Conservation (phyloP, 495 filamentous ascomycete species). For the Daldinia decipiens region DNA sequence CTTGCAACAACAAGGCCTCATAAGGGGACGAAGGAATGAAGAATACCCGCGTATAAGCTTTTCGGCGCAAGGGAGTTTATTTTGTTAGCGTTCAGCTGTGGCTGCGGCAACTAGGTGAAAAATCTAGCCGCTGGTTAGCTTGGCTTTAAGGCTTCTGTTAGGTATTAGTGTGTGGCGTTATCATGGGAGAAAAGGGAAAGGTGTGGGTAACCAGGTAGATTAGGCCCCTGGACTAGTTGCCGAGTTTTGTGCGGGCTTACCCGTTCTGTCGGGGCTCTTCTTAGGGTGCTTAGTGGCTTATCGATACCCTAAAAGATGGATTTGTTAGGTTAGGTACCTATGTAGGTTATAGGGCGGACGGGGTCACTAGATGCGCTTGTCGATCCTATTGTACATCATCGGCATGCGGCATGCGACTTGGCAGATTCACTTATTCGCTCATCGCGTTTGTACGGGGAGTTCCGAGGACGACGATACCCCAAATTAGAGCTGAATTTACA, state of each 20-base stretch:
- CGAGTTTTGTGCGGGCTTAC: slow-evolving; percentile 30
- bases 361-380: not conserved
- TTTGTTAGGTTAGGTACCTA: not conserved
- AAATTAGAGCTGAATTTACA: not conserved
- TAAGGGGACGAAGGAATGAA: not conserved
- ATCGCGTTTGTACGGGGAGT: slow-evolving; percentile 3
- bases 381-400: slow-evolving; percentile 14
- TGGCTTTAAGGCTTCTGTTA: too few relatives aligned
- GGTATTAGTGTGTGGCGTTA: slow-evolving; percentile 10
- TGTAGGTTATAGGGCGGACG: too few relatives aligned
- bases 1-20: not conserved
- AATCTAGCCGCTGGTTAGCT: not conserved
- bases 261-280: slow-evolving; percentile 15
- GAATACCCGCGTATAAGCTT: not conserved
- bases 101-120: slow-evolving; percentile 5
- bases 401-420: not conserved
- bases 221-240: slow-evolving; percentile 10
- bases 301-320: slow-evolving; percentile 20
- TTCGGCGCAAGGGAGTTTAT: slow-evolving; percentile 30
- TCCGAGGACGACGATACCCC: not conserved
- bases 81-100: slow-evolving; percentile 3
- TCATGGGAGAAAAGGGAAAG: not conserved
- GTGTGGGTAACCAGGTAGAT: not conserved
- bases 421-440: slow-evolving; percentile 12
- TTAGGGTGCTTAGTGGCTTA: slow-evolving; percentile 27